Evolutionary conservation across 208 protist genomes (phyloP).

Genomic region (Zelonia costaricensis): DNA sequence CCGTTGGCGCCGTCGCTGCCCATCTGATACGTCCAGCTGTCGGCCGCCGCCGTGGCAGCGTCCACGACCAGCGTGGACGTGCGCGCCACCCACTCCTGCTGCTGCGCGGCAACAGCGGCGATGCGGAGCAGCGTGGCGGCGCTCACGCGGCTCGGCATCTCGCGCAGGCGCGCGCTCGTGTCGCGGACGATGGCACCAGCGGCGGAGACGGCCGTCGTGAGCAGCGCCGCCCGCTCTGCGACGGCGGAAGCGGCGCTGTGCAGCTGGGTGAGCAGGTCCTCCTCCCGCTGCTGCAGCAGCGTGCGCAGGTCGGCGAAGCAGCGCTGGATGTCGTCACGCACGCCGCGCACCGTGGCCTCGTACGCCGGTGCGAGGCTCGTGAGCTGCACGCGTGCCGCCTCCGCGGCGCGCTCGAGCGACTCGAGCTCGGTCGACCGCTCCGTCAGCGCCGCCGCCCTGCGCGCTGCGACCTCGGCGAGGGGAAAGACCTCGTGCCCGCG

Average conservation of each 20-base stretch:
- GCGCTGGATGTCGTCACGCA: constrained; percentile 33
- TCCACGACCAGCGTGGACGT: constrained; percentile 4
- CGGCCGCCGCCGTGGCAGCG: constrained; percentile 16
- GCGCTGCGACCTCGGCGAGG: constrained; percentile 36
- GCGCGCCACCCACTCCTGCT: constrained; percentile 12
- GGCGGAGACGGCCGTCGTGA: constrained; percentile 10
- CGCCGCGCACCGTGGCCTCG: constrained; percentile 14
- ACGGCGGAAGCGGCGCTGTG: constrained; percentile 8
- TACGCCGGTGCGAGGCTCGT: constrained; percentile 19
- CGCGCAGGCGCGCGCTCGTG: not conserved
- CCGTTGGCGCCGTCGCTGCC: constrained; percentile 10
- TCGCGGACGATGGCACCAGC: constrained; percentile 11
- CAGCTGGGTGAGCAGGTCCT: constrained; percentile 26
- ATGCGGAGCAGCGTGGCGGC: constrained; percentile 26
- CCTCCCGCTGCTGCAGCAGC: constrained; percentile 47
- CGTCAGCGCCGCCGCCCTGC: constrained; percentile 5
- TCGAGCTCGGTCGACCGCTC: constrained; percentile 24
- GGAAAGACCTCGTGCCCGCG: constrained; percentile 57
- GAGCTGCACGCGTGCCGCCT: constrained; percentile 1
- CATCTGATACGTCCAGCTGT: constrained; percentile 27
- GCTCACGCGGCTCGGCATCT: constrained; percentile 10
- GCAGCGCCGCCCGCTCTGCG: not conserved
- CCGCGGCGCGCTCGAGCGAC: constrained; percentile 3
- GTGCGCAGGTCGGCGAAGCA: constrained; percentile 40
- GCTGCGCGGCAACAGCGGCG: not conserved